Evolutionary conservation across 176 grass and related monocot species (phyloP).

Genomic region (Pontederia paniculata): DNA sequence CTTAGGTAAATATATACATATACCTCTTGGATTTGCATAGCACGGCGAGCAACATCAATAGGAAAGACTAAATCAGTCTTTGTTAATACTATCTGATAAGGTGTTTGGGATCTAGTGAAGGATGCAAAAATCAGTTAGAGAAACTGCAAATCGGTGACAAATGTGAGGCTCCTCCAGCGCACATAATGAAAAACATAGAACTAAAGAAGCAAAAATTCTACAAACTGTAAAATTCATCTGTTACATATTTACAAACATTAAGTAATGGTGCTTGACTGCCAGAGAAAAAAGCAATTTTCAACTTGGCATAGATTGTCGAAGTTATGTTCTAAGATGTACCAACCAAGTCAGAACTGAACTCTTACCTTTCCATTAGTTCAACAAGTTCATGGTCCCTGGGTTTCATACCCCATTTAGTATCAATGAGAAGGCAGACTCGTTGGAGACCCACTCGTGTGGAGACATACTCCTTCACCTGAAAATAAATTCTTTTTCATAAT

Average conservation of each 20-base stretch:
- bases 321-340: too few relatives aligned
- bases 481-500: conserved; percentile 11
- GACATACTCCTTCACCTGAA: conserved; percentile 92
- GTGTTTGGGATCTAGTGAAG: conserved; percentile 60
- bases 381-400: conserved; percentile 80
- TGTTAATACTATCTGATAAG: conserved; percentile 81
- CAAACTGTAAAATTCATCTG: too few relatives aligned
- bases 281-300: too few relatives aligned
- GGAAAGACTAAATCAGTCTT: conserved; percentile 93
- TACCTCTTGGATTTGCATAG: conserved; percentile 91
- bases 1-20: not conserved
- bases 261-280: too few relatives aligned
- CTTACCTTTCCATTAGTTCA: conserved; percentile 81
- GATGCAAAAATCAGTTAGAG: not conserved
- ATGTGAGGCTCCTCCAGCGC: too few relatives aligned
- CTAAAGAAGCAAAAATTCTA: too few relatives aligned
- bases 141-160: too few relatives aligned
- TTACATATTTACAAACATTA: too few relatives aligned
- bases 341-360: too few relatives aligned
- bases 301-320: too few relatives aligned
- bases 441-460: conserved; percentile 77
- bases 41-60: conserved; percentile 81
- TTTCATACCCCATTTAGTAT: conserved; percentile 99
- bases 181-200: too few relatives aligned
- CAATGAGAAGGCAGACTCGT: conserved; percentile 82